A percentile compares a stretch with the other conserved stretches of the same genome.
phyloP scores from a whole-genome alignment of 257 asterid species.

The Solanum etuberosum region DNA sequence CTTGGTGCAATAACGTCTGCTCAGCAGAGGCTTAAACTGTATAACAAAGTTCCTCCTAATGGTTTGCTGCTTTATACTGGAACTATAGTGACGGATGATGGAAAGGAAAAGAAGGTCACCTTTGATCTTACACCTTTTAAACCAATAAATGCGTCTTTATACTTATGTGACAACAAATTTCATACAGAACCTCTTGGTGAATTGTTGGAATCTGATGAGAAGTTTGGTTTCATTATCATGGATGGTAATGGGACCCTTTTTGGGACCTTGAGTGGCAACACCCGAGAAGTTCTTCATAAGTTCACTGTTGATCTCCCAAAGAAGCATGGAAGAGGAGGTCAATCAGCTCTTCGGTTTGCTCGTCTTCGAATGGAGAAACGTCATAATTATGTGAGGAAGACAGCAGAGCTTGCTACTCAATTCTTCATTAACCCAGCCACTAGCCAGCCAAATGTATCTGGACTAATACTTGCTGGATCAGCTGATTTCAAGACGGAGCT shows the following conservation, averaged over 20 bases:
- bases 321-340: slow-evolving; percentile 44
- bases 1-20: slow-evolving; percentile 38
- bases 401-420: slow-evolving; percentile 41
- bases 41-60: slow-evolving; percentile 31
- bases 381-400: slow-evolving; percentile 34
- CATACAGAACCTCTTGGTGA: slow-evolving; percentile 35
- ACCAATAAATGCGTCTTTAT: slow-evolving; percentile 36
- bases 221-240: slow-evolving; percentile 42
- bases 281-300: slow-evolving; percentile 35
- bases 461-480: slow-evolving; percentile 34
- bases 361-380: slow-evolving; percentile 46
- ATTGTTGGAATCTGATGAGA: slow-evolving; percentile 35
- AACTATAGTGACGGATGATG: slow-evolving; percentile 32
- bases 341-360: slow-evolving; percentile 39
- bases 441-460: slow-evolving; percentile 36
- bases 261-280: slow-evolving; percentile 40
- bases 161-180: slow-evolving; percentile 37
- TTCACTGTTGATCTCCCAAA: slow-evolving; percentile 42
- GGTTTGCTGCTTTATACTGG: slow-evolving; percentile 33
- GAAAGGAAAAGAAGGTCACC: slow-evolving; percentile 40
- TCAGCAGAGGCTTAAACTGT: slow-evolving; percentile 34
- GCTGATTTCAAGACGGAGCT: slow-evolving; percentile 41
- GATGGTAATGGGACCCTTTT: slow-evolving; percentile 40
- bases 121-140: slow-evolving; percentile 32
- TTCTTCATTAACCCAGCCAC: slow-evolving; percentile 37